Evolutionary conservation across 495 filamentous ascomycete genomes (phyloP).

Genomic region (Lophiostoma macrostomum): DNA sequence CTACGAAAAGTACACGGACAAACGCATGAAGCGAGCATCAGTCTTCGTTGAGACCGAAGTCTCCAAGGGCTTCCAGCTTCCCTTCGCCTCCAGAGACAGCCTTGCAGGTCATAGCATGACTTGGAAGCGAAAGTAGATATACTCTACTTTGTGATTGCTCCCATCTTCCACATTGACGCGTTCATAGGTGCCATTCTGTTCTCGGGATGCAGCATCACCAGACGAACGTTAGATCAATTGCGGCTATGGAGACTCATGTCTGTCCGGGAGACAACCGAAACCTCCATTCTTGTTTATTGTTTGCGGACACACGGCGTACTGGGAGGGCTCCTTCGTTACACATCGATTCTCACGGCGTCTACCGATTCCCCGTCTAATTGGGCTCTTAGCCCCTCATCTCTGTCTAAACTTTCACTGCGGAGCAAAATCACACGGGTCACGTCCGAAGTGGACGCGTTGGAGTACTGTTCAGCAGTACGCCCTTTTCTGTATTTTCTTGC

Average conservation of each 20-base stretch:
- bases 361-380: conserved; percentile 7
- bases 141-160: conserved; percentile 2
- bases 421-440: no score
- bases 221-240: background rate
- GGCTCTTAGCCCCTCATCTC: background rate
- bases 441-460: no score
- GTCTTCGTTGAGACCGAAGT: conserved; percentile 73
- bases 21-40: conserved; percentile 78
- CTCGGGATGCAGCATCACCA: background rate
- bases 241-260: background rate
- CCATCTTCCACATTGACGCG: background rate
- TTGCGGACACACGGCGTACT: conserved; percentile 13
- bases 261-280: no score
- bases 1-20: conserved; percentile 86
- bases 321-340: background rate
- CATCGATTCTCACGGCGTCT: conserved; percentile 2
- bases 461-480: no score
- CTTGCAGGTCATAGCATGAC: conserved; percentile 21
- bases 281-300: conserved; percentile 31
- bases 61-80: conserved; percentile 48
- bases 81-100: conserved; percentile 35
- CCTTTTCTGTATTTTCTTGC: conserved; percentile 19
- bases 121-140: conserved; percentile 34
- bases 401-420: background rate
- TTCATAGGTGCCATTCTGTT: background rate